phyloP scores from a whole-genome alignment of 1,284 basidiomycete genomes.

The Amylostereum areolatum region DNA sequence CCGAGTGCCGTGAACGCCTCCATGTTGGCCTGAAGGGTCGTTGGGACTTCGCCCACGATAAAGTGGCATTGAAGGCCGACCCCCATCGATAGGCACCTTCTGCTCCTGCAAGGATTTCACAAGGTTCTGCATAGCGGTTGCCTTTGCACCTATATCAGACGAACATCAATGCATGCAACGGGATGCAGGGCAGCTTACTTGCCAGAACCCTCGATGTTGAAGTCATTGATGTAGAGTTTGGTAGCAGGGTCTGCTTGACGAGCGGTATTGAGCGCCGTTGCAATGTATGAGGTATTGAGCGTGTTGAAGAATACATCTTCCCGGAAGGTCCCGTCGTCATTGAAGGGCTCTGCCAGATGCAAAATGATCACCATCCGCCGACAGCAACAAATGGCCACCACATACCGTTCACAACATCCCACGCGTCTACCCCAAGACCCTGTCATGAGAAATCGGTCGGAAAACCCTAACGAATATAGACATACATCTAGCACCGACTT shows the following conservation, averaged over 20 bases:
- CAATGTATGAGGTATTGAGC: conserved; percentile 35
- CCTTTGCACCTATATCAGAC: conserved; percentile 37
- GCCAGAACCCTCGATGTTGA: conserved; percentile 1
- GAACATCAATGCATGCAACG: background rate
- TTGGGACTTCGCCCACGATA: conserved; percentile 43
- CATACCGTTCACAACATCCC: conserved; percentile 35
- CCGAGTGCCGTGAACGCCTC: conserved; percentile 45
- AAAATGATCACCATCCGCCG: background rate
- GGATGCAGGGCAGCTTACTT: background rate
- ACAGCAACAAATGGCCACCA: background rate
- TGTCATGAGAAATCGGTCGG: no score
- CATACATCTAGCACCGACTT: no score
- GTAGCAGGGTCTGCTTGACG: conserved; percentile 2
- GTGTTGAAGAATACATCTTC: conserved; percentile 40
- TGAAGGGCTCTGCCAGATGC: conserved; percentile 36
- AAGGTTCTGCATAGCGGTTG: conserved; percentile 45
- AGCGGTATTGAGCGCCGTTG: conserved; percentile 23
- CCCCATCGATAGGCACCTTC: conserved; percentile 50
- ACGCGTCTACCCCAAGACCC: conserved; percentile 10
- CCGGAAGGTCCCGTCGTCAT: conserved; percentile 51
- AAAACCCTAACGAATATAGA: no score
- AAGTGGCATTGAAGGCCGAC: conserved; percentile 51
- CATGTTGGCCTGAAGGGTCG: conserved; percentile 37
- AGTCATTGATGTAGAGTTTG: conserved; percentile 5
- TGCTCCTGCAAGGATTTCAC: conserved; percentile 38